Evolutionary conservation across 2,329 filamentous ascomycete species (phyloP), one percentile per base, ranked within the genome.

Genomic region (Fusarium kyushuense): DNA sequence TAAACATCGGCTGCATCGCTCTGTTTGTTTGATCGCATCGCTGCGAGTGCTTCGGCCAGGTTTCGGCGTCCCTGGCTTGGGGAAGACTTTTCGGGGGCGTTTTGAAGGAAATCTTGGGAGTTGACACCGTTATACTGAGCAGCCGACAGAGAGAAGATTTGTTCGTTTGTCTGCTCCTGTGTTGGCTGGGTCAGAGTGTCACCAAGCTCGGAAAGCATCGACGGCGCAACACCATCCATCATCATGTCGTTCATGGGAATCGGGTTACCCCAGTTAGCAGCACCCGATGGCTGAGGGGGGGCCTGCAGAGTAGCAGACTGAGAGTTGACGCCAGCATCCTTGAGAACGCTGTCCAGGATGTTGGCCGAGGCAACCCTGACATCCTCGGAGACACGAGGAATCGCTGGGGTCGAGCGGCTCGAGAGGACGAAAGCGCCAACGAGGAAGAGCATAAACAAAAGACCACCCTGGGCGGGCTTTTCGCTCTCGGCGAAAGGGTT

Each of bases 371-470:
- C 92, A 68, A 88, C 90, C 62, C 92, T 90, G 58, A 96, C 89
- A 72, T 95, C 92, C 58, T 95, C 91, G 35, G 93, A 91, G 76
- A 95, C 90, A 58, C 87, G 87, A 51, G 92, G 92, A 72, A 96
- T 90, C 71, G 89, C 88, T 38, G 90, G 88, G 21, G 90, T 84
- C 43, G 89, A 87, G 71, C 89, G 89, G 81, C 94, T 96, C 32
- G 95, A 97, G 65, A 96, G 91, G 73, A 98, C 94, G 77, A 97
- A 97, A 54, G 96, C 96, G 76, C 96, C 96, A 69, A 97, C 94
- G 55, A 99, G 91, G 76, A 99, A 92, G 72, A 97, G 92, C 93
- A 97, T 97, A 80, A 95, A 91, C 78, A 98, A 86, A 74, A 98
- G 82, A 74, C 93, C 88, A 52, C 93, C 92, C 74, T 94, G 92